These are phyloP conservation scores for Musa balbisiana DNA, from an alignment of 202 grass and related monocot species.

Conservation along the genomic window DNA sequence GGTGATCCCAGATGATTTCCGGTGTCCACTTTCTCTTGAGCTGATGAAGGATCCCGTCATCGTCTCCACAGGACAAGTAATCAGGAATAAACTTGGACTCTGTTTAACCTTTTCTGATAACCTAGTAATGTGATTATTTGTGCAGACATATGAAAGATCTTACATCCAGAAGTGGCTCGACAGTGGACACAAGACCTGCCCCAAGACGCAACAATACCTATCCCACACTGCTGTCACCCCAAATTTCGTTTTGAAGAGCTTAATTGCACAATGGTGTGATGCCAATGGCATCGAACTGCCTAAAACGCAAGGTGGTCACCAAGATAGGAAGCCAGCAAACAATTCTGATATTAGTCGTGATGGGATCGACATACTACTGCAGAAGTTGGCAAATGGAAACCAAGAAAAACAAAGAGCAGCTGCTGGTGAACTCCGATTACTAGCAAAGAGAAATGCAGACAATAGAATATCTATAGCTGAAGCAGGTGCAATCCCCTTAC, in stretches of 20 bases:
- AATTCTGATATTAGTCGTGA: slow-evolving; percentile 53
- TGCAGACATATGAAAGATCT: slow-evolving; percentile 84
- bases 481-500: slow-evolving; percentile 69
- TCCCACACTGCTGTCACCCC: slow-evolving; percentile 64
- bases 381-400: slow-evolving; percentile 46
- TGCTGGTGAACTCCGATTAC: slow-evolving; percentile 86
- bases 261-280: slow-evolving; percentile 94
- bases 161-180: slow-evolving; percentile 98
- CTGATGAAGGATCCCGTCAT: slow-evolving; percentile 93
- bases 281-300: slow-evolving; percentile 81
- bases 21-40: slow-evolving; percentile 91
- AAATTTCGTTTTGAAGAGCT: slow-evolving; percentile 88
- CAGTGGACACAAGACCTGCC: slow-evolving; percentile 88
- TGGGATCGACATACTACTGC: slow-evolving; percentile 58
- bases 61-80: slow-evolving; percentile 81
- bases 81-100: not conserved
- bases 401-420: slow-evolving; percentile 72
- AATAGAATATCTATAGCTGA: slow-evolving; percentile 87
- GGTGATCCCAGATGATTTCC: slow-evolving; percentile 85
- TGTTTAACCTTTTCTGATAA: not conserved
- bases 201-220: slow-evolving; percentile 65
- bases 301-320: slow-evolving; percentile 42
- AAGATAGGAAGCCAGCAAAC: slow-evolving; percentile 47
- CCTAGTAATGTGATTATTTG: not conserved
- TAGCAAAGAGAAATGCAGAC: slow-evolving; percentile 92